A percentile compares a stretch with the other conserved stretches of the same genome.
Evolutionary conservation across 129 eudicot species (phyloP).

Genomic region (Gnaphalium uliginosum): DNA sequence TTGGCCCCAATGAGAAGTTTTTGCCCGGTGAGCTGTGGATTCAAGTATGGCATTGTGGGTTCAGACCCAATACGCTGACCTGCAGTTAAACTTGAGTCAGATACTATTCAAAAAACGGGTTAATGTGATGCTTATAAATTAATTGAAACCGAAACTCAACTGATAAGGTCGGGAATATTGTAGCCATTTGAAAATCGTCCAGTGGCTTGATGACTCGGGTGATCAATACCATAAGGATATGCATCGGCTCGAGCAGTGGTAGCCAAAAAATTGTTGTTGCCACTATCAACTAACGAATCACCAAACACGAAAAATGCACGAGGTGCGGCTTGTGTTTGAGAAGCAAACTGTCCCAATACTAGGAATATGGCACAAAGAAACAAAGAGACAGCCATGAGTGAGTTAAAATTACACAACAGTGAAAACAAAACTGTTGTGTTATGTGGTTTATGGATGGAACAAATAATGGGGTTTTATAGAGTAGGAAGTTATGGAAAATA

Average conservation of each 20-base stretch:
- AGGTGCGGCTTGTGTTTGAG: constrained; percentile 22
- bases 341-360: constrained; percentile 10
- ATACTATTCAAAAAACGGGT: constrained; percentile 2
- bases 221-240: constrained; percentile 47
- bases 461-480: constrained; percentile 28
- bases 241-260: constrained; percentile 45
- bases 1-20: constrained; percentile 71
- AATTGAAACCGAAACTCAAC: constrained; percentile 28
- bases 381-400: constrained; percentile 27
- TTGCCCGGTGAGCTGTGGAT: constrained; percentile 58
- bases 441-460: constrained; percentile 26
- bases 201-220: constrained; percentile 43
- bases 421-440: constrained; percentile 12
- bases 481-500: background rate
- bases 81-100: constrained; percentile 25
- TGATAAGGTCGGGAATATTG: constrained; percentile 45
- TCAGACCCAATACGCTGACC: constrained; percentile 63
- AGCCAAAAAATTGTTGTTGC: constrained; percentile 45
- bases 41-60: constrained; percentile 67
- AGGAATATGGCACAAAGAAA: constrained; percentile 4
- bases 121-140: background rate
- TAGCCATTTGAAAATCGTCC: constrained; percentile 45
- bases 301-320: constrained; percentile 46
- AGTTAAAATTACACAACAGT: constrained; percentile 4
- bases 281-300: constrained; percentile 45